phyloP scores from a whole-genome alignment of 306 rosid species.

The Pachyrhizus erosus region DNA sequence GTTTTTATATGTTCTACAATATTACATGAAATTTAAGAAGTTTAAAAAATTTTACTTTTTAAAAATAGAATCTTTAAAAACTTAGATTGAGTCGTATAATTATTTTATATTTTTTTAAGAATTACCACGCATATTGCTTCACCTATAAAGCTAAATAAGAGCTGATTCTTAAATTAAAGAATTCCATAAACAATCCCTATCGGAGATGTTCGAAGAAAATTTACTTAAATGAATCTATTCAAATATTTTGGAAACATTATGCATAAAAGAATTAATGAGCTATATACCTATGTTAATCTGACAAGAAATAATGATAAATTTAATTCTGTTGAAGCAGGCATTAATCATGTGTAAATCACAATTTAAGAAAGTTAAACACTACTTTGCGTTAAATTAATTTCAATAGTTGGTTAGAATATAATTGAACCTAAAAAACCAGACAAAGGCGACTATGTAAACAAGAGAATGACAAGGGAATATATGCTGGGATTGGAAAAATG shows the following conservation, averaged over 20 bases:
- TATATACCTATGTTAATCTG: neutral
- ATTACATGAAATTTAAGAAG: neutral
- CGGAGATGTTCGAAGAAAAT: neutral
- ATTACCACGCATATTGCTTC: neutral
- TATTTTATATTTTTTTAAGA: neutral
- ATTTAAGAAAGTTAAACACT: neutral
- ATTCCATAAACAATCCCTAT: too few relatives aligned
- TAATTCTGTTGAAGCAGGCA: neutral
- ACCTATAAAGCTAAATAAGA: neutral
- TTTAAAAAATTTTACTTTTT: neutral
- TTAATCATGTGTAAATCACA: neutral
- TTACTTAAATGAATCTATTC: neutral
- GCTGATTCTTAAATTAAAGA: too few relatives aligned
- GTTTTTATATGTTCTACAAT: neutral
- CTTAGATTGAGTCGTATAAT: neutral
- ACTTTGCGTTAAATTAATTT: neutral
- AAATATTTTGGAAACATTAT: neutral
- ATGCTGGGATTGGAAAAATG: slow-evolving; percentile 8
- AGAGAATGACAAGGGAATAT: neutral
- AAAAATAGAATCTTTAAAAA: neutral
- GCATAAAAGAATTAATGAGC: neutral
- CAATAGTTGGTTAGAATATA: neutral
- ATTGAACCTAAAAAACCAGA: neutral
- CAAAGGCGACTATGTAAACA: neutral
- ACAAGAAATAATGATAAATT: neutral